A percentile compares a stretch with the other conserved stretches of the same genome.
Evolutionary conservation across 2,329 filamentous ascomycete species (phyloP).

Genomic region (Epichloe bromicola): DNA sequence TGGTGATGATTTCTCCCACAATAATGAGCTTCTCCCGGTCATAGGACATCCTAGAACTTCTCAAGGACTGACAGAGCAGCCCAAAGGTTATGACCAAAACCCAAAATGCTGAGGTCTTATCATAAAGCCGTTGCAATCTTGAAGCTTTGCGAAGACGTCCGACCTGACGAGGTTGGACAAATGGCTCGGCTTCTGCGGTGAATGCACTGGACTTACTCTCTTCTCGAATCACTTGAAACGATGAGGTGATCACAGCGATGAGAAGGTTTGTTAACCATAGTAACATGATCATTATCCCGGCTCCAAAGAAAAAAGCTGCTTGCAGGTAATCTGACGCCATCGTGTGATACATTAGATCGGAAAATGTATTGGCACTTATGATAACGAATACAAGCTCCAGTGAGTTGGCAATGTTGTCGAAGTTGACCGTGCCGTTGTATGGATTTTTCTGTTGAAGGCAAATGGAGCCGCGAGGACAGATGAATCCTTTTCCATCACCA

Average conservation of each 20-base stretch:
- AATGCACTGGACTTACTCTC: conserved; percentile 93
- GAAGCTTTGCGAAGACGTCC: conserved; percentile 26
- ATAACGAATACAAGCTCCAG: conserved; percentile 92
- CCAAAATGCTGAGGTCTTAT: conserved; percentile 67
- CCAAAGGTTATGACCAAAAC: conserved; percentile 67
- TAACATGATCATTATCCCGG: conserved; percentile 77
- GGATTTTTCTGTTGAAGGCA: conserved; percentile 74
- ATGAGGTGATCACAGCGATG: conserved; percentile 95
- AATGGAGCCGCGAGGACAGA: conserved; percentile 72
- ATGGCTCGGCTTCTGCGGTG: conserved; percentile 52
- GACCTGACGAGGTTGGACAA: conserved; percentile 23
- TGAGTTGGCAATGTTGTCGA: conserved; percentile 88
- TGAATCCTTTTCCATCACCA: conserved; percentile 60
- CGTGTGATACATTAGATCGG: conserved; percentile 87
- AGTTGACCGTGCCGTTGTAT: conserved; percentile 75
- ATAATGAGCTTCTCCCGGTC: conserved; percentile 52
- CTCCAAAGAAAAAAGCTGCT: conserved; percentile 64
- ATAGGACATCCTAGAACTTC: conserved; percentile 62
- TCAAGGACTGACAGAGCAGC: conserved; percentile 64
- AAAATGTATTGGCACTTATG: conserved; percentile 97
- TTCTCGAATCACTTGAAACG: conserved; percentile 95
- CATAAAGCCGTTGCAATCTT: conserved; percentile 55
- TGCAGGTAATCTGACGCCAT: conserved; percentile 84
- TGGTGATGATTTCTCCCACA: conserved; percentile 60
- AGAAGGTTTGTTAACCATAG: conserved; percentile 91